phyloP scores from a whole-genome alignment of 306 rosid genomes.

The Malus asiatica region DNA sequence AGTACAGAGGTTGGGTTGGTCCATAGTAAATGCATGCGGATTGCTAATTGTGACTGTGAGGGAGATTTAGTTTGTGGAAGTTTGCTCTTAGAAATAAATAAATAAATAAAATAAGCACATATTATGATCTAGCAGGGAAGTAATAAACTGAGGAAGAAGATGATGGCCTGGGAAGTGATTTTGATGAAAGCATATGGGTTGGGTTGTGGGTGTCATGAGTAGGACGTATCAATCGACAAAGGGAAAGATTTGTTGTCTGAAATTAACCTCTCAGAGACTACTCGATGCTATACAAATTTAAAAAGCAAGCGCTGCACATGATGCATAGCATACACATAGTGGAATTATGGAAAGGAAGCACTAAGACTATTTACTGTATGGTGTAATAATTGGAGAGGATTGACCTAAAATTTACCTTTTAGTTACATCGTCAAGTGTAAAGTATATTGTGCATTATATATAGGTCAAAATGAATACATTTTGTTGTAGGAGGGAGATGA shows the following conservation, averaged over 20 bases:
- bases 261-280: conserved; percentile 18
- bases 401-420: conserved; percentile 29
- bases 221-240: conserved; percentile 90
- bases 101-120: neutral
- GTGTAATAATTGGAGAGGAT: conserved; percentile 13
- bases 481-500: neutral
- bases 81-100: conserved; percentile 27
- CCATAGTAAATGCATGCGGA: conserved; percentile 32
- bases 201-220: conserved; percentile 83
- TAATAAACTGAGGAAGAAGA: neutral
- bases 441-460: neutral
- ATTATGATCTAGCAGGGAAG: neutral
- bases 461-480: conserved; percentile 27
- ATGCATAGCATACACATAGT: neutral
- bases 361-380: neutral
- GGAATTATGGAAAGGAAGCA: neutral
- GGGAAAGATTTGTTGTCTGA: conserved; percentile 46
- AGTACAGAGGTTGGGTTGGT: conserved; percentile 21
- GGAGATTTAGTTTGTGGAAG: conserved; percentile 27
- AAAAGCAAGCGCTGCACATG: neutral
- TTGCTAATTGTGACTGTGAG: neutral
- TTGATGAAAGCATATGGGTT: neutral
- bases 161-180: neutral
- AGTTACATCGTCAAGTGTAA: neutral
- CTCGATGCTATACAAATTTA: neutral